These are phyloP conservation scores for Podila verticillata DNA, from an alignment of 192 early-diverging fungal genomes.

Conservation along the genomic window DNA sequence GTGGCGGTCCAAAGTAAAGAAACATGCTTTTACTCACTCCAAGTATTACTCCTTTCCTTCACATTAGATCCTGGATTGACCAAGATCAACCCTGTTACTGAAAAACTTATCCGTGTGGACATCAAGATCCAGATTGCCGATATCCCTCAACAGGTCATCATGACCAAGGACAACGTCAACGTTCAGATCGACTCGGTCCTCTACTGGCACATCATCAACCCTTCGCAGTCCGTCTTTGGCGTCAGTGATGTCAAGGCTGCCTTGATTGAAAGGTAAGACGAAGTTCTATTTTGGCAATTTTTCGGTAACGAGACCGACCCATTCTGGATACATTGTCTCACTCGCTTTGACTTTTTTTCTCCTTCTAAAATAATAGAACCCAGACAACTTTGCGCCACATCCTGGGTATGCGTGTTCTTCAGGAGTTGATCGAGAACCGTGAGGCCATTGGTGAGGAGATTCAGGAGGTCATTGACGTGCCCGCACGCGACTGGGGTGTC, in stretches of 20 bases:
- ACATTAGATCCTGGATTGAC: conserved; percentile 62
- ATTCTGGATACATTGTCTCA: no score
- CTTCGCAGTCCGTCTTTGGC: conserved; percentile 82
- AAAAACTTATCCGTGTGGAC: conserved; percentile 55
- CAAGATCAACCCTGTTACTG: conserved; percentile 64
- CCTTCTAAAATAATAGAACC: conserved; percentile 54
- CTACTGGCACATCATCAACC: conserved; percentile 86
- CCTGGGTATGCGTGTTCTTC: conserved; percentile 82
- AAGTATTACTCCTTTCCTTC: background rate
- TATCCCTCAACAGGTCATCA: conserved; percentile 77
- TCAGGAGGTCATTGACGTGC: conserved; percentile 80
- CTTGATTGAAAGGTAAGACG: conserved; percentile 75
- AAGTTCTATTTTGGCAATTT: background rate
- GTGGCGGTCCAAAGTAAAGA: background rate
- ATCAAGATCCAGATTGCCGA: conserved; percentile 61
- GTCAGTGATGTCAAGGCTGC: conserved; percentile 85
- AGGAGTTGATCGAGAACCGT: conserved; percentile 91
- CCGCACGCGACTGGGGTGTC: conserved; percentile 84
- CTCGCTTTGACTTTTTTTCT: background rate
- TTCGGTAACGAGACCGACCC: background rate
- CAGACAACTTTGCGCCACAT: conserved; percentile 91
- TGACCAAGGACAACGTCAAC: conserved; percentile 93
- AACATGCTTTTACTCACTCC: no score
- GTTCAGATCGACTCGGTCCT: conserved; percentile 87
- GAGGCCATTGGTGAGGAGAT: conserved; percentile 89